These are phyloP conservation scores for Phytophthora tubulina DNA, from an alignment of 352 stramenopile species.

Conservation along the genomic window DNA sequence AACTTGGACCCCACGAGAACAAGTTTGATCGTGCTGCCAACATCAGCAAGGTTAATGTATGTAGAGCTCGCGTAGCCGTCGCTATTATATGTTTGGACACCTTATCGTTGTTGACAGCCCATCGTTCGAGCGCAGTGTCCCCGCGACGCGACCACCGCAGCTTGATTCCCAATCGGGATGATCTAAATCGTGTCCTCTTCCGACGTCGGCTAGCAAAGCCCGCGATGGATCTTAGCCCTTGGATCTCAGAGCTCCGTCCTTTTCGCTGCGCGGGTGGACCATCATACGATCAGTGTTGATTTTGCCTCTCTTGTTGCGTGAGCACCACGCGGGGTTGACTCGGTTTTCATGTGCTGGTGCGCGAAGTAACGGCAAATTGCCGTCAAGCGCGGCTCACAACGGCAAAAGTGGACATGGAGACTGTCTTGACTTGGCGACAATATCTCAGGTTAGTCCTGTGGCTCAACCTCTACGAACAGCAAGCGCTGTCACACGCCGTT, in stretches of 20 bases:
- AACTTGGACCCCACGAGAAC: too few relatives aligned
- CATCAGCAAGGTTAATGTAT: not conserved
- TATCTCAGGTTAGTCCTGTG: slow-evolving; percentile 34
- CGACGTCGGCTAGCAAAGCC: slow-evolving; percentile 16
- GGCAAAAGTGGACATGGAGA: slow-evolving; percentile 39
- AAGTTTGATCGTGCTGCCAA: not conserved
- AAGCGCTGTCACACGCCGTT: slow-evolving; percentile 42
- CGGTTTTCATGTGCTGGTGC: slow-evolving; percentile 2
- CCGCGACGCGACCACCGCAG: slow-evolving; percentile 14
- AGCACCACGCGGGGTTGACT: slow-evolving; percentile 15
- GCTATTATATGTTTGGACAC: not conserved
- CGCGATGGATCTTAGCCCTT: slow-evolving; percentile 21
- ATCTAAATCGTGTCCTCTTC: slow-evolving; percentile 1
- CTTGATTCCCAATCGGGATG: slow-evolving; percentile 19
- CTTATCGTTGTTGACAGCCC: slow-evolving; percentile 4
- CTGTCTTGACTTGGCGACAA: slow-evolving; percentile 23
- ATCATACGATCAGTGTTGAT: slow-evolving; percentile 22
- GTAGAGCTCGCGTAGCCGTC: not conserved
- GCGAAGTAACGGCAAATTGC: slow-evolving; percentile 32
- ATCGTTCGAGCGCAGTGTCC: not conserved
- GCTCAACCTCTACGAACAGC: slow-evolving; percentile 42
- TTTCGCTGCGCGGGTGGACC: slow-evolving; percentile 34
- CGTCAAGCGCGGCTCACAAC: slow-evolving; percentile 13
- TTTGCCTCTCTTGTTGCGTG: slow-evolving; percentile 6
- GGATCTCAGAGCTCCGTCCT: slow-evolving; percentile 28